These are phyloP conservation scores for Suillus clintonianus DNA, from an alignment of 768 basidiomycete species.

Conservation along the genomic window DNA sequence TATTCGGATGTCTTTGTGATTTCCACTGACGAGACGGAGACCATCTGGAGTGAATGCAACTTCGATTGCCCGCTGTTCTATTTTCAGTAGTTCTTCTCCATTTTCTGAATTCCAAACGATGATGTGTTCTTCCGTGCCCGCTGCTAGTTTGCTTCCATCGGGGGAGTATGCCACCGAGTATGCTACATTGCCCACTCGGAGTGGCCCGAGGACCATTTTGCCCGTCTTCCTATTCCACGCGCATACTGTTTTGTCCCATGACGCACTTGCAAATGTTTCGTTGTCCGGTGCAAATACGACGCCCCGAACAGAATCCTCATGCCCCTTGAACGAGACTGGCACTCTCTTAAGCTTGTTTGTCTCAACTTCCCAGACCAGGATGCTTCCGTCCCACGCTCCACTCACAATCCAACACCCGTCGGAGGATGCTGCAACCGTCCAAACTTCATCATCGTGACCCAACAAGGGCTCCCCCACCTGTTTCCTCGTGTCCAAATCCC, in stretches of 20 bases:
- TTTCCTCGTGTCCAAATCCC: background rate
- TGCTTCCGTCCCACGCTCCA: background rate
- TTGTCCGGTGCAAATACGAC: background rate
- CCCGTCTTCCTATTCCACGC: background rate
- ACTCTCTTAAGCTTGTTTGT: background rate
- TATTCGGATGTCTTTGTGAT: accelerated
- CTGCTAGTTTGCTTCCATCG: background rate
- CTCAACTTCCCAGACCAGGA: background rate
- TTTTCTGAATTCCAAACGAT: background rate
- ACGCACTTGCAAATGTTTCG: background rate
- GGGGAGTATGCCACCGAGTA: background rate
- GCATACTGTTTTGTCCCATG: background rate
- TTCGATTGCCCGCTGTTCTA: background rate
- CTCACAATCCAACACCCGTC: background rate
- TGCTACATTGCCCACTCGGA: background rate
- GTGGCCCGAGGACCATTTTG: background rate
- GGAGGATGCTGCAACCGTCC: background rate
- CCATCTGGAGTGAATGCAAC: no score
- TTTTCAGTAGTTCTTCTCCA: background rate
- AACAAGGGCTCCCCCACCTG: background rate
- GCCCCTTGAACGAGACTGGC: background rate
- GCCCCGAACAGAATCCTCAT: background rate
- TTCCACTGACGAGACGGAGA: no score
- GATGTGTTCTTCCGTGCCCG: background rate
- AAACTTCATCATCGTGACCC: no score